Evolutionary conservation across 208 protist species (phyloP).

Genomic region (Herpetomonas muscarum): DNA sequence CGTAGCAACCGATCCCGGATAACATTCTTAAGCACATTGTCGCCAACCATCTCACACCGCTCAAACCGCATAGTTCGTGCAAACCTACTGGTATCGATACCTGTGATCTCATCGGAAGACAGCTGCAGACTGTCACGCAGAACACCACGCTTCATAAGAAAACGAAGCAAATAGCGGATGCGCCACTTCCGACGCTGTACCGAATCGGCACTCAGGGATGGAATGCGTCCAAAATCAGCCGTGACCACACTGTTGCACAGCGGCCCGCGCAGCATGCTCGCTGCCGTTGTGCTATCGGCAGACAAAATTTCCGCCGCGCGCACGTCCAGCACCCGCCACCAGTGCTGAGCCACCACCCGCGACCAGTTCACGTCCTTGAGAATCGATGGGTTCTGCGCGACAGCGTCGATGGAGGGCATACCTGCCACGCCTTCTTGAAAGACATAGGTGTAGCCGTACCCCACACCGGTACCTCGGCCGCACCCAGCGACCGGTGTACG

Average conservation of each 20-base stretch:
- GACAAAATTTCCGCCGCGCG: neutral
- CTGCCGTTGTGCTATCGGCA: neutral
- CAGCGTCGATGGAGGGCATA: neutral
- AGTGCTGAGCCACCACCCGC: neutral
- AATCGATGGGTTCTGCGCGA: neutral
- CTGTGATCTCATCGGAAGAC: neutral
- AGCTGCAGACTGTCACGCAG: conserved; percentile 27
- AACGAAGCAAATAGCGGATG: conserved; percentile 32
- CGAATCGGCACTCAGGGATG: conserved; percentile 19
- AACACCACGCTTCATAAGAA: conserved; percentile 29
- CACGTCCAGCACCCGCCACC: neutral
- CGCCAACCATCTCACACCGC: conserved; percentile 79
- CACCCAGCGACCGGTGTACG: too few species aligned
- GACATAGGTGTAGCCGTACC: neutral
- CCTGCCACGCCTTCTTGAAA: neutral
- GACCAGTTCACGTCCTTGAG: neutral
- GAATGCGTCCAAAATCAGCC: conserved; percentile 22
- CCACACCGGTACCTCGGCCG: too few species aligned
- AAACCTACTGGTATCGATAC: conserved; percentile 10
- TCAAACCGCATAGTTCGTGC: conserved; percentile 51
- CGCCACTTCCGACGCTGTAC: conserved; percentile 20
- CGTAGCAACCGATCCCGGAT: conserved; percentile 50
- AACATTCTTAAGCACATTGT: conserved; percentile 67
- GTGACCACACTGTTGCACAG: neutral
- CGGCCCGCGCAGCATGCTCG: neutral